Evolutionary conservation across 805 yeast species (phyloP).

Genomic region (Maudiozyma serrabonitensis): DNA sequence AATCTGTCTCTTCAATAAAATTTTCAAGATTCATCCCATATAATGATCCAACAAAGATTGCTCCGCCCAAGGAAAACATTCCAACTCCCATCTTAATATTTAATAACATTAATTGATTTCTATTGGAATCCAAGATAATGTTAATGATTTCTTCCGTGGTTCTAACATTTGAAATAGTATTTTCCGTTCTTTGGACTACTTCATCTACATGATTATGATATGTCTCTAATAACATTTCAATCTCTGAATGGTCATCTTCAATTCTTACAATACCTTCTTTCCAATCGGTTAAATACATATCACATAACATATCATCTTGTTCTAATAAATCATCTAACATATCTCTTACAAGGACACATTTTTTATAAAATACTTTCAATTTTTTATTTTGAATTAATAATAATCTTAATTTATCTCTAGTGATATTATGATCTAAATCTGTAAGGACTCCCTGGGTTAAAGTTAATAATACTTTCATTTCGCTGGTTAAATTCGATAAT

Average conservation of each 20-base stretch:
- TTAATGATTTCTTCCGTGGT: constrained; percentile 94
- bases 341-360: constrained; percentile 72
- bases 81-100: constrained; percentile 80
- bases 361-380: constrained; percentile 73
- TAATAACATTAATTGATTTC: constrained; percentile 84
- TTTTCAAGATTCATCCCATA: constrained; percentile 96
- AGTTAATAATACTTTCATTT: constrained; percentile 75
- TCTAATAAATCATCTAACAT: constrained; percentile 77
- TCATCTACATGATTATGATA: constrained; percentile 89
- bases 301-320: constrained; percentile 79
- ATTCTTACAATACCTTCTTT: constrained; percentile 35
- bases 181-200: constrained; percentile 82
- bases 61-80: constrained; percentile 69
- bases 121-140: constrained; percentile 83
- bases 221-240: constrained; percentile 82
- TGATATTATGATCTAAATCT: constrained; percentile 76
- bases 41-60: constrained; percentile 71
- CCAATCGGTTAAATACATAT: constrained; percentile 66
- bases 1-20: constrained; percentile 72
- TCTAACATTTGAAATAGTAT: constrained; percentile 66
- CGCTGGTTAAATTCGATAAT: constrained; percentile 67
- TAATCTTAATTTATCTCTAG: constrained; percentile 66
- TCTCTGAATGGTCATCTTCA: constrained; percentile 69
- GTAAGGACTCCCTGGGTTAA: constrained; percentile 62
- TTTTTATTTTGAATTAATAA: constrained; percentile 78